Evolutionary conservation across 192 early-diverging fungal species (phyloP), one percentile per base, ranked within the genome.

Genomic region (Backusella luteola): DNA sequence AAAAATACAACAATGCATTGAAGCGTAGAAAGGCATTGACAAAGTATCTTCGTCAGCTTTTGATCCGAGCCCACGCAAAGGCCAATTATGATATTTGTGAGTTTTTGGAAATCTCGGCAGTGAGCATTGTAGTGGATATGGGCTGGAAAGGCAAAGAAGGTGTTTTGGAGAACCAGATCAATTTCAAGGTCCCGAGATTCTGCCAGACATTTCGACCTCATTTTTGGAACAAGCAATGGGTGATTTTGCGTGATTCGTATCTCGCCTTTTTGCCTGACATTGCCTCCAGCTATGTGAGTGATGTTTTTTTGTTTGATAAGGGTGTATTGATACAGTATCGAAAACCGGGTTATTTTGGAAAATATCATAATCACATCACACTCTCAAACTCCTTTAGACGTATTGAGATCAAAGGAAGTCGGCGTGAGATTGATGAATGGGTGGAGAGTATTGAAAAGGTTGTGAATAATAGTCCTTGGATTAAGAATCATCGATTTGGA

Each of bases 101-200:
- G 63, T 94, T 94, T 75, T 74, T 94, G 52, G 93, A 93, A 77
- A 87, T 94, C 42, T 91, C 90, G 73, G 89, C 90, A 5, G 85
- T 92, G 73, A 91, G 90, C 29, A 88, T 94, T 67, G 88, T 89
- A 21, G 91, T 89, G 71, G 92, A 93, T 74, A 91, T 93, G 84
- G 91, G 93, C 0, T 94, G 93, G 93, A 94, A 94, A 71, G 93
- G 93, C 49, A 94, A 94, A 74, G 93, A 94, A 73, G 91, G 90
- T 29, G 90, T 90, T 74, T 77, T 93, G 77, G 91, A 91, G 36
- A 89, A 89, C 17, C 90, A 88, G 35, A 80, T 91, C 21, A 87
- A 90, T 63, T 80, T 84, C 29, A 72, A 78, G 2, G 69, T 73
- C 3, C 78, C 78, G 0, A 41, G 76, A 15, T 23, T 84, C 0